These are phyloP conservation scores for Pseudonectria foliicola DNA, from an alignment of 2,329 filamentous ascomycete genomes.

Conservation along the genomic window DNA sequence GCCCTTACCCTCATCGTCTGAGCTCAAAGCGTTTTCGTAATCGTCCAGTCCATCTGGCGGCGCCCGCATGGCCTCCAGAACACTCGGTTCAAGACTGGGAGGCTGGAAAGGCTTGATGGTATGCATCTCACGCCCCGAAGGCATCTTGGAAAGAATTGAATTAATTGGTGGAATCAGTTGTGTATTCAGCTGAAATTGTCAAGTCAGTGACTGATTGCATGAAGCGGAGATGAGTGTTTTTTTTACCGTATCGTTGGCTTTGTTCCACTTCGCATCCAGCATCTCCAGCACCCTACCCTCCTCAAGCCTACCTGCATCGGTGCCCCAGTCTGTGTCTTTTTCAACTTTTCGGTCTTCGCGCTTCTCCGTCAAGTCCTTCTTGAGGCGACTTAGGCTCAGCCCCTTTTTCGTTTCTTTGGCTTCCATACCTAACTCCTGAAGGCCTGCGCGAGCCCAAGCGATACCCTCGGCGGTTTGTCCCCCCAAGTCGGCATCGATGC, in stretches of 20 bases:
- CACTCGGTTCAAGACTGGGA: constrained; percentile 56
- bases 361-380: constrained; percentile 68
- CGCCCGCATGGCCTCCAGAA: constrained; percentile 53
- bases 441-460: constrained; percentile 75
- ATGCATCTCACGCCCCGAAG: constrained; percentile 83
- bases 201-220: constrained; percentile 5
- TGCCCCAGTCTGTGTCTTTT: constrained; percentile 65
- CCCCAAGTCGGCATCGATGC: constrained; percentile 76
- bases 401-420: constrained; percentile 45
- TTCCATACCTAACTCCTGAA: constrained; percentile 65
- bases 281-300: constrained; percentile 81
- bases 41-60: constrained; percentile 28
- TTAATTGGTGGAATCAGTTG: constrained; percentile 67
- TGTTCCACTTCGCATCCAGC: constrained; percentile 82
- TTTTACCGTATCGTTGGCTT: constrained; percentile 83
- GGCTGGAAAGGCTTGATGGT: constrained; percentile 60
- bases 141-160: constrained; percentile 69
- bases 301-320: constrained; percentile 77
- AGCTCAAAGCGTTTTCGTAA: constrained; percentile 28
- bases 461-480: constrained; percentile 79
- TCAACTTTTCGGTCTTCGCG: constrained; percentile 75
- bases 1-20: constrained; percentile 30
- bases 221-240: fast-evolving
- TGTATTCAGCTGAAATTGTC: constrained; percentile 59
- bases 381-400: constrained; percentile 54